Conservation (phyloP, 2,329 filamentous ascomycete genomes). For the Aurifilum marmelostoma region DNA sequence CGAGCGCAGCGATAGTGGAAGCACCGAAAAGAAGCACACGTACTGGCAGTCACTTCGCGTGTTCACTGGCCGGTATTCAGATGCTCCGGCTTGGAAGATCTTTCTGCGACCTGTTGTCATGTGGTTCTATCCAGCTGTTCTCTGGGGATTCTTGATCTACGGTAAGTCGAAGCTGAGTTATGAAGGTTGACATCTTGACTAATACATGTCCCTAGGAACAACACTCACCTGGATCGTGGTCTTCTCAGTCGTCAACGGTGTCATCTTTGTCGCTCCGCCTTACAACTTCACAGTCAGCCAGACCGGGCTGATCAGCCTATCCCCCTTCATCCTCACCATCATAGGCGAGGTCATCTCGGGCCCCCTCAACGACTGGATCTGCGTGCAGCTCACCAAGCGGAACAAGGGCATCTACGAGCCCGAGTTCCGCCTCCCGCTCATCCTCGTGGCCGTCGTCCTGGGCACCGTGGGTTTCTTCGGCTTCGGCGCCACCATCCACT, state of each 20-base stretch:
- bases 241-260: conserved; percentile 51
- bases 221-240: conserved; percentile 42
- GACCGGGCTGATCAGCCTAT: conserved; percentile 54
- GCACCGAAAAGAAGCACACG: conserved; percentile 38
- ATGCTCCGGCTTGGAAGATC: conserved; percentile 45
- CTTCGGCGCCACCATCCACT: conserved; percentile 49
- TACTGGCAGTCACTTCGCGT: conserved; percentile 40
- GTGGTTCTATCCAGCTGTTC: conserved; percentile 53
- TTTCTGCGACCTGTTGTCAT: conserved; percentile 51
- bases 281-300: conserved; percentile 55
- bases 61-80: conserved; percentile 42
- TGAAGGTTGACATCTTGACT: too few species aligned
- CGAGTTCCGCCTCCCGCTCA: conserved; percentile 52
- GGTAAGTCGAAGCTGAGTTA: conserved; percentile 46
- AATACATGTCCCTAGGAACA: conserved; percentile 25
- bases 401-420: conserved; percentile 59
- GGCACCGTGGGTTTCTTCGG: conserved; percentile 51
- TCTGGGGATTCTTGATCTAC: conserved; percentile 54
- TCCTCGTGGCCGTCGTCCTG: conserved; percentile 45
- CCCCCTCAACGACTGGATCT: conserved; percentile 50
- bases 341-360: conserved; percentile 50
- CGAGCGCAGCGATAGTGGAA: conserved; percentile 30
- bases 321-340: conserved; percentile 51
- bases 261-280: conserved; percentile 53
- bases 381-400: conserved; percentile 49